Evolutionary conservation across 805 yeast species (phyloP).

Genomic region (Myxozyma nipponensis): DNA sequence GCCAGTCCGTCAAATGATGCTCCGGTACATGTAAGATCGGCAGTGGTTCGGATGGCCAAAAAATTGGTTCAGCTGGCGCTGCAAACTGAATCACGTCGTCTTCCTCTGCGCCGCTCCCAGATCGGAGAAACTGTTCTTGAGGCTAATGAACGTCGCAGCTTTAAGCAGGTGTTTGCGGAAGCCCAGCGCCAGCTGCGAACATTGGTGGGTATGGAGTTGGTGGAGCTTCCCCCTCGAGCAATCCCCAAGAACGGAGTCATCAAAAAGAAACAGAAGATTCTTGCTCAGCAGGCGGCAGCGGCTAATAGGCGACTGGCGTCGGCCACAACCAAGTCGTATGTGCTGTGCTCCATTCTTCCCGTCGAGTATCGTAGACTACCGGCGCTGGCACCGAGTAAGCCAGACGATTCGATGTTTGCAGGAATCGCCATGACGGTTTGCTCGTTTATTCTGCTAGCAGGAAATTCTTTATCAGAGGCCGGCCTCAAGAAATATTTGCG

Average conservation of each 20-base stretch:
- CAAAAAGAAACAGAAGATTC: conserved; percentile 3
- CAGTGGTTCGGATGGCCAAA: conserved; percentile 21
- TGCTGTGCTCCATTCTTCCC: conserved; percentile 8
- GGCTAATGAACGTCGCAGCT: conserved; percentile 13
- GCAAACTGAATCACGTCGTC: conserved; percentile 9
- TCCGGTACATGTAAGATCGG: too few relatives aligned
- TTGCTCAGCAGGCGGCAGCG: not conserved
- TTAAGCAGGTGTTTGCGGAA: conserved; percentile 8
- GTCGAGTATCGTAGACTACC: conserved; percentile 6
- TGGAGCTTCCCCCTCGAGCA: conserved; percentile 18
- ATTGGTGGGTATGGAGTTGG: conserved; percentile 14
- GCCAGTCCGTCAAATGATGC: too few relatives aligned
- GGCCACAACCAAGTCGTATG: conserved; percentile 3
- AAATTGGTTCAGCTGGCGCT: conserved; percentile 22
- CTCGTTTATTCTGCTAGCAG: conserved; percentile 10
- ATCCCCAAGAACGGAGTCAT: conserved; percentile 3
- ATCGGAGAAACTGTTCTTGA: conserved; percentile 24
- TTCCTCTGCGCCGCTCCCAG: conserved; percentile 14
- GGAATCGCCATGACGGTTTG: conserved; percentile 15
- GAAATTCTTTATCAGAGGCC: conserved; percentile 12
- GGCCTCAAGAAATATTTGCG: conserved; percentile 17
- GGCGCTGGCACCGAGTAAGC: conserved; percentile 4
- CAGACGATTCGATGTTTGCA: conserved; percentile 12
- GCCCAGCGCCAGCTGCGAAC: conserved; percentile 13
- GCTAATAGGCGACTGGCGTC: not conserved